phyloP scores from a whole-genome alignment of 2,329 filamentous ascomycete species.

The Coniella lustricola region DNA sequence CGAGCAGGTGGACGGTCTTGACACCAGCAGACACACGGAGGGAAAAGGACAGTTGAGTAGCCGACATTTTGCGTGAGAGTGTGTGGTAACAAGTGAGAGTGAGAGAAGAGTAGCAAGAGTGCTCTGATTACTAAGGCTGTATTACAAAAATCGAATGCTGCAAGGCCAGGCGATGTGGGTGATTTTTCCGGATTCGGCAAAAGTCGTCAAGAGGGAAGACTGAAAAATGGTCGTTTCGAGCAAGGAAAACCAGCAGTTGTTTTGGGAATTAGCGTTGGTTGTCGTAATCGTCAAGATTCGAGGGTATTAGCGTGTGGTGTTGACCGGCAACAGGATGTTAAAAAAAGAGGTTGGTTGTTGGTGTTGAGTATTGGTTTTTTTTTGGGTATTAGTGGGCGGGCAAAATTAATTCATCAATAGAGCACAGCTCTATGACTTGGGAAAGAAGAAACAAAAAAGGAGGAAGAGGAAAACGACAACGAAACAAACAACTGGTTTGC shows the following conservation, averaged over 20 bases:
- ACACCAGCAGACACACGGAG: conserved; percentile 93
- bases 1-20: conserved; percentile 95
- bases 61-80: too few relatives aligned
- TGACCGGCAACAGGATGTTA: conserved; percentile 41
- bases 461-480: conserved; percentile 28
- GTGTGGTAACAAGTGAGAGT: too few relatives aligned
- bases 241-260: conserved; percentile 50
- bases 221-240: conserved; percentile 32
- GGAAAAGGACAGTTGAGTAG: conserved; percentile 90
- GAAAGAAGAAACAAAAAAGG: conserved; percentile 18
- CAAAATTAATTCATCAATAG: conserved; percentile 22
- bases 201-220: not conserved
- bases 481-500: conserved; percentile 46
- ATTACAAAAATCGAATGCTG: conserved; percentile 26
- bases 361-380: conserved; percentile 20
- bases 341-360: conserved; percentile 26
- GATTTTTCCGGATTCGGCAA: conserved; percentile 28
- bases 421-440: conserved; percentile 29
- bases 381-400: conserved; percentile 5
- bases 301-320: conserved; percentile 26
- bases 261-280: conserved; percentile 33
- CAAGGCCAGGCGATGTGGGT: conserved; percentile 22
- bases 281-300: conserved; percentile 24
- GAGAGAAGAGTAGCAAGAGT: conserved; percentile 19
- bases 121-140: conserved; percentile 27